Percentiles rank a stretch among this genome's conserved stretches.
Evolutionary conservation across 164 flowering plant genomes (phyloP).

Genomic region (Vitis rupestris): DNA sequence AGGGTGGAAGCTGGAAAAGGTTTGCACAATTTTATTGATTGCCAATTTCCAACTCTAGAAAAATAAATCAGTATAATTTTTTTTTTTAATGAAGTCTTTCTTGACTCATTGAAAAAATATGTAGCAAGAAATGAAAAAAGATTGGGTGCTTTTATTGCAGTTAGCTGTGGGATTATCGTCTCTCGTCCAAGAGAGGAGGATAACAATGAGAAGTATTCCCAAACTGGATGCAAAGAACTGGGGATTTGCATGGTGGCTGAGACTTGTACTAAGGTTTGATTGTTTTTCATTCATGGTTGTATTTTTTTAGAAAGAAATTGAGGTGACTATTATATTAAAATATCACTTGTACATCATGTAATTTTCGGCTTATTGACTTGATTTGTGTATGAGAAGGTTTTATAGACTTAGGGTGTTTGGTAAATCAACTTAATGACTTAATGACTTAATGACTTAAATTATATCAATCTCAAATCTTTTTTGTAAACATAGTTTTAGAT

Average conservation of each 20-base stretch:
- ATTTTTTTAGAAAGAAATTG: not conserved
- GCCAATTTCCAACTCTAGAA: not conserved
- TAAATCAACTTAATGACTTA: too few relatives aligned
- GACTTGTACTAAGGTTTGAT: slow-evolving; percentile 18
- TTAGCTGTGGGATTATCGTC: slow-evolving; percentile 6
- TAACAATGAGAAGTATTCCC: slow-evolving; percentile 7
- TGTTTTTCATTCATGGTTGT: slow-evolving; percentile 1
- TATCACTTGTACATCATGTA: not conserved
- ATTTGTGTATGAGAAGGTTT: not conserved
- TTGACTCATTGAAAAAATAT: slow-evolving; percentile 3
- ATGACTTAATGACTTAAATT: too few relatives aligned
- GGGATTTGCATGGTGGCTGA: slow-evolving; percentile 4
- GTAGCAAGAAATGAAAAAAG: slow-evolving; percentile 12
- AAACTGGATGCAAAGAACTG: slow-evolving; percentile 1
- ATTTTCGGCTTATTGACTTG: not conserved
- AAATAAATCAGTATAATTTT: not conserved
- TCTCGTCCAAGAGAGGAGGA: slow-evolving; percentile 12
- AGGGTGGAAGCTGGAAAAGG: slow-evolving; percentile 16
- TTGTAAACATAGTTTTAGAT: too few relatives aligned
- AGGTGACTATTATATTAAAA: not conserved
- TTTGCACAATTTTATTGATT: slow-evolving; percentile 3
- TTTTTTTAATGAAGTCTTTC: not conserved
- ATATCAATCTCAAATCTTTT: too few relatives aligned
- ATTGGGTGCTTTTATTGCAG: slow-evolving; percentile 15
- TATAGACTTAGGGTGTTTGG: not conserved